These are phyloP conservation scores for Pyrenophora seminiperda DNA, from an alignment of 2,329 filamentous ascomycete genomes.

Conservation along the genomic window DNA sequence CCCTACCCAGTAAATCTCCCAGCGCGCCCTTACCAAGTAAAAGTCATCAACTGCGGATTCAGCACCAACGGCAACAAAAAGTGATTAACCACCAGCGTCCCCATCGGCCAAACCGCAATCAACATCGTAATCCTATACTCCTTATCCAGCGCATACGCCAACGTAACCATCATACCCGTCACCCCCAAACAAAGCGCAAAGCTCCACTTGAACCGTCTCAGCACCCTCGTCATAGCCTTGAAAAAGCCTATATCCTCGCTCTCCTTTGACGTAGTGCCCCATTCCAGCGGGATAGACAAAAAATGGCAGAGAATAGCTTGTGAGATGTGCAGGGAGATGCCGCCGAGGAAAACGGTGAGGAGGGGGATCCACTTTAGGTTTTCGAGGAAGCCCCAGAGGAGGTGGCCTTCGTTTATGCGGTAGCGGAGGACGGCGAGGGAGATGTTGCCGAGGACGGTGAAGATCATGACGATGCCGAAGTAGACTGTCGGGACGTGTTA, in stretches of 20 bases:
- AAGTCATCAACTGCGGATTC: conserved; percentile 80
- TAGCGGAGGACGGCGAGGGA: conserved; percentile 67
- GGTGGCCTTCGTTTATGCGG: conserved; percentile 60
- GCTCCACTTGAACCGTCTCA: conserved; percentile 72
- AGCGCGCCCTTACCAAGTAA: conserved; percentile 71
- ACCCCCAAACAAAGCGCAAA: conserved; percentile 69
- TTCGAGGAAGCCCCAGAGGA: conserved; percentile 58
- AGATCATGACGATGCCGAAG: conserved; percentile 67
- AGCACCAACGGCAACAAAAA: conserved; percentile 73
- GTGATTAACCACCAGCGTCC: conserved; percentile 69
- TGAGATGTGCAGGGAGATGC: conserved; percentile 78
- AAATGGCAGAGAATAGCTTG: conserved; percentile 81
- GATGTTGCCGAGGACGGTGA: conserved; percentile 66
- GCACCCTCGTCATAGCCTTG: conserved; percentile 77
- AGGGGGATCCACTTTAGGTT: conserved; percentile 69
- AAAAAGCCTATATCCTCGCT: conserved; percentile 82
- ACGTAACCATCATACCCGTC: conserved; percentile 65
- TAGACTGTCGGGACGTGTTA: conserved; percentile 51
- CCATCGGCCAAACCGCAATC: conserved; percentile 76
- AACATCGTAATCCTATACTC: conserved; percentile 55
- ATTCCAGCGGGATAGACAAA: conserved; percentile 84
- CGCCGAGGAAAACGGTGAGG: conserved; percentile 81
- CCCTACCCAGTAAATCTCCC: background rate
- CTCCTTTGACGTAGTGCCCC: conserved; percentile 86
- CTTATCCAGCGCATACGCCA: conserved; percentile 69